Conservation (phyloP, 495 filamentous ascomycete species). For the Podospora comata region DNA sequence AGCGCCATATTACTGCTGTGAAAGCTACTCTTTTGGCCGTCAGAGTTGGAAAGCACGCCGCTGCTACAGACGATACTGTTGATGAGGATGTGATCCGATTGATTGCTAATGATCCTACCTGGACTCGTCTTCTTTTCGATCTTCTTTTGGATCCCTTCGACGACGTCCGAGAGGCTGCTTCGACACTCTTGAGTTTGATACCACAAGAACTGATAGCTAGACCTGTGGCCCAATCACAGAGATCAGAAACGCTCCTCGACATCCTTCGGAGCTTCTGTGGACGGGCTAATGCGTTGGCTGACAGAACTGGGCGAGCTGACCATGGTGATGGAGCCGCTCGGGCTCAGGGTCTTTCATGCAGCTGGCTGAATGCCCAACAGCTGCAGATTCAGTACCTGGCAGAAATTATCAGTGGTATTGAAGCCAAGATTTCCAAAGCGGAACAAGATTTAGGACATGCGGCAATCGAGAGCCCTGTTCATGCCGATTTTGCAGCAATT, state of each 20-base stretch:
- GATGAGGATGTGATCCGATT: conserved; percentile 25
- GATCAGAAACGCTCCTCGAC: conserved; percentile 23
- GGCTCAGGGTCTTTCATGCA: conserved; percentile 50
- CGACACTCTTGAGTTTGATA: conserved; percentile 52
- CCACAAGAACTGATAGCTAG: conserved; percentile 28
- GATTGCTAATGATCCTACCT: conserved; percentile 34
- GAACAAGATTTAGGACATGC: conserved; percentile 57
- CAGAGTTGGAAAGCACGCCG: conserved; percentile 45
- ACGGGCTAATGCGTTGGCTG: conserved; percentile 56
- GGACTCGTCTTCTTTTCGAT: conserved; percentile 68
- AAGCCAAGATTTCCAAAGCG: conserved; percentile 54
- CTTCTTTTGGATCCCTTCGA: conserved; percentile 86
- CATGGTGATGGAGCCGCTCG: conserved; percentile 82
- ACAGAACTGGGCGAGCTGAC: conserved; percentile 71
- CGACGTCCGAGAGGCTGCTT: conserved; percentile 71
- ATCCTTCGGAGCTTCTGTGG: conserved; percentile 37
- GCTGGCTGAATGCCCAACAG: conserved; percentile 40
- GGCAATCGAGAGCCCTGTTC: conserved; percentile 62
- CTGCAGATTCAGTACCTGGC: conserved; percentile 44
- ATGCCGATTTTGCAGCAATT: conserved; percentile 65
- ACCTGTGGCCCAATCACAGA: background rate
- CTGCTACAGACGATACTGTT: conserved; percentile 26
- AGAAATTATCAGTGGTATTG: conserved; percentile 47
- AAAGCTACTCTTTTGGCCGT: conserved; percentile 62
- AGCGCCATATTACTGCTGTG: conserved; percentile 77